These are phyloP conservation scores for Scheffersomyces quercinus DNA, from an alignment of 1,139 yeast genomes.

Conservation along the genomic window DNA sequence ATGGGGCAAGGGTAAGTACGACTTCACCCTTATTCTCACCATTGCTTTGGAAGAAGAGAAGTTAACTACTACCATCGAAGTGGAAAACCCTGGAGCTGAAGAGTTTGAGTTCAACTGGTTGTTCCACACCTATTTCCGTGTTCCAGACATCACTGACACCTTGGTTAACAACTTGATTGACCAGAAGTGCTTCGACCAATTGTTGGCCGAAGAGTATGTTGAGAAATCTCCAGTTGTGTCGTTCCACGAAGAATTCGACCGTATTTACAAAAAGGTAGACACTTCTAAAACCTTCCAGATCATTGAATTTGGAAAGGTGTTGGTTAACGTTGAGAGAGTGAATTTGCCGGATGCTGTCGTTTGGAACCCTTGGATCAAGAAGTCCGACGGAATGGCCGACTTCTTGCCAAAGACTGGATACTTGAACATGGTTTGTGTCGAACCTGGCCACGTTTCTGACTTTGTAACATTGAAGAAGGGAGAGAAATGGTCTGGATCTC, in stretches of 20 bases:
- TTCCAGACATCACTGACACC: conserved; percentile 75
- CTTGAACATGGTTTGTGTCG: conserved; percentile 87
- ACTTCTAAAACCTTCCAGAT: conserved; percentile 59
- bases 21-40: conserved; percentile 76
- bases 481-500: conserved; percentile 62
- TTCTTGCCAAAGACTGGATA: conserved; percentile 84
- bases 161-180: conserved; percentile 78
- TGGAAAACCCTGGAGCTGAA: conserved; percentile 64
- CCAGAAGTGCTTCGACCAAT: conserved; percentile 71
- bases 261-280: conserved; percentile 70
- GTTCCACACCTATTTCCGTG: conserved; percentile 86
- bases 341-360: conserved; percentile 88
- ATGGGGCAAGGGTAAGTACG: conserved; percentile 53
- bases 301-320: conserved; percentile 67
- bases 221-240: conserved; percentile 75
- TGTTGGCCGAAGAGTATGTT: conserved; percentile 58
- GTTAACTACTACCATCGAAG: conserved; percentile 69
- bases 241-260: conserved; percentile 78
- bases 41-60: conserved; percentile 55
- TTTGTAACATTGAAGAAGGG: conserved; percentile 67
- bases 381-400: conserved; percentile 79
- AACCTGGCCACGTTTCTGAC: conserved; percentile 84
- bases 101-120: conserved; percentile 88
- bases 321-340: conserved; percentile 62
- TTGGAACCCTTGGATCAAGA: conserved; percentile 96